Evolutionary conservation across 306 rosid species (phyloP).

Genomic region (Gastrolobium bilobum): DNA sequence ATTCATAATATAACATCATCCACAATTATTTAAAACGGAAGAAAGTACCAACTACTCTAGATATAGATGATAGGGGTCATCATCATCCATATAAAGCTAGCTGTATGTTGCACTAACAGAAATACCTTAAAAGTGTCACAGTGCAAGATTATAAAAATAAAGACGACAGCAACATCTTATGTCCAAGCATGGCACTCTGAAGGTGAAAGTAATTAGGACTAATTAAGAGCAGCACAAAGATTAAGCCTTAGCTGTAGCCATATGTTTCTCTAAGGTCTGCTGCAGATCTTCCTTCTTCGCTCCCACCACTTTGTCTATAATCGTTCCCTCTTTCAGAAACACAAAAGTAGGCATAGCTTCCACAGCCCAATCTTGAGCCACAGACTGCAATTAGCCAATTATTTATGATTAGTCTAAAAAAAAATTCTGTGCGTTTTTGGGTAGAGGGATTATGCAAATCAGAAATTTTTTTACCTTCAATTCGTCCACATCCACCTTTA

Average conservation of each 20-base stretch:
- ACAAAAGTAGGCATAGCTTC: slow-evolving; percentile 97
- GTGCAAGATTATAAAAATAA: slow-evolving; percentile 29
- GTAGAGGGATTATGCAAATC: background rate
- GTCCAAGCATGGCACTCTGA: slow-evolving; percentile 8
- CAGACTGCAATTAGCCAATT: slow-evolving; percentile 60
- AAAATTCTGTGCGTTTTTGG: background rate
- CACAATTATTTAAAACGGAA: slow-evolving; percentile 37
- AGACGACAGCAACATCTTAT: background rate
- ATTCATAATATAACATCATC: slow-evolving; percentile 1
- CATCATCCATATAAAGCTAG: slow-evolving; percentile 24
- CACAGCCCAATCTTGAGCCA: slow-evolving; percentile 93
- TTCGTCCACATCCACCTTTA: slow-evolving; percentile 93
- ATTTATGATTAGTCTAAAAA: slow-evolving; percentile 4
- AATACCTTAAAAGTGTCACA: background rate
- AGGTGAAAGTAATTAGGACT: slow-evolving; percentile 2
- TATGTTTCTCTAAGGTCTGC: slow-evolving; percentile 68
- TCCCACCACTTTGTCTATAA: slow-evolving; percentile 86
- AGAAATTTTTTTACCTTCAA: slow-evolving; percentile 63
- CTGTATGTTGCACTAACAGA: slow-evolving; percentile 34
- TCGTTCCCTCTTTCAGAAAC: slow-evolving; percentile 85
- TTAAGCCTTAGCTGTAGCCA: slow-evolving; percentile 57
- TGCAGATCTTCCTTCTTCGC: slow-evolving; percentile 88
- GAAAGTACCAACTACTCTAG: background rate
- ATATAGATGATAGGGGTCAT: slow-evolving; percentile 18
- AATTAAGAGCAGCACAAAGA: slow-evolving; percentile 44